Evolutionary conservation across 2,329 filamentous ascomycete species (phyloP).

Genomic region (Ilyonectria destructans): DNA sequence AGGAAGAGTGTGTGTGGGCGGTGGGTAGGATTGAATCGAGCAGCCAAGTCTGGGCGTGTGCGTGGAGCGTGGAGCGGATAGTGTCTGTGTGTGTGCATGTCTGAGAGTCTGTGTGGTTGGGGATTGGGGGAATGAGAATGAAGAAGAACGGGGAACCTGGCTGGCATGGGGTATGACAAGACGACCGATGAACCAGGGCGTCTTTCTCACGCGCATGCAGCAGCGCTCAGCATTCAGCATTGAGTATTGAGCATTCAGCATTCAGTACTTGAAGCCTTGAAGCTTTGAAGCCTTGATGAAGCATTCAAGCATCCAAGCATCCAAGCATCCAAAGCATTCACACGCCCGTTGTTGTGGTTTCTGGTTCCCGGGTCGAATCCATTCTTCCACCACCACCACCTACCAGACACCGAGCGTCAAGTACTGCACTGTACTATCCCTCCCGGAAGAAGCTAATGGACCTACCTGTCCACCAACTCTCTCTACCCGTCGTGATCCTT

Average conservation of each 20-base stretch:
- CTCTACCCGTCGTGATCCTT: slow-evolving; percentile 41
- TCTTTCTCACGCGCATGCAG: slow-evolving; percentile 34
- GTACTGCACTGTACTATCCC: too few relatives aligned
- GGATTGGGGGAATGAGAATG: slow-evolving; percentile 40
- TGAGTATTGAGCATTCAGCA: too few relatives aligned
- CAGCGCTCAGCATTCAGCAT: not conserved
- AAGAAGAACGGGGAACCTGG: slow-evolving; percentile 42
- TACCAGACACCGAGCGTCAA: too few relatives aligned
- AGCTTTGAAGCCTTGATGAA: not conserved
- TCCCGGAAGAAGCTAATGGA: too few relatives aligned
- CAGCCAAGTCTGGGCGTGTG: slow-evolving; percentile 34
- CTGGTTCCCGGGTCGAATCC: too few relatives aligned
- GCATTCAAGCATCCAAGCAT: slow-evolving; percentile 22
- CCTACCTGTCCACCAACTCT: slow-evolving; percentile 40
- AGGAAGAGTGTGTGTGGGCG: slow-evolving; percentile 40
- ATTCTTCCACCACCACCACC: too few relatives aligned
- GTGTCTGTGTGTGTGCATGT: slow-evolving; percentile 34
- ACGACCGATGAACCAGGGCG: slow-evolving; percentile 37
- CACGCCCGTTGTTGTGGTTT: too few relatives aligned
- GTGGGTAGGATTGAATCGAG: slow-evolving; percentile 46
- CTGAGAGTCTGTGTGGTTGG: slow-evolving; percentile 40
- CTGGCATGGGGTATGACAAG: slow-evolving; percentile 45
- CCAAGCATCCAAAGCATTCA: not conserved
- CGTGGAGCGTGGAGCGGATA: slow-evolving; percentile 14
- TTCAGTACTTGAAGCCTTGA: slow-evolving; percentile 4